phyloP scores from a whole-genome alignment of 2,329 filamentous ascomycete species.

The Trichoderma afroharzianum region DNA sequence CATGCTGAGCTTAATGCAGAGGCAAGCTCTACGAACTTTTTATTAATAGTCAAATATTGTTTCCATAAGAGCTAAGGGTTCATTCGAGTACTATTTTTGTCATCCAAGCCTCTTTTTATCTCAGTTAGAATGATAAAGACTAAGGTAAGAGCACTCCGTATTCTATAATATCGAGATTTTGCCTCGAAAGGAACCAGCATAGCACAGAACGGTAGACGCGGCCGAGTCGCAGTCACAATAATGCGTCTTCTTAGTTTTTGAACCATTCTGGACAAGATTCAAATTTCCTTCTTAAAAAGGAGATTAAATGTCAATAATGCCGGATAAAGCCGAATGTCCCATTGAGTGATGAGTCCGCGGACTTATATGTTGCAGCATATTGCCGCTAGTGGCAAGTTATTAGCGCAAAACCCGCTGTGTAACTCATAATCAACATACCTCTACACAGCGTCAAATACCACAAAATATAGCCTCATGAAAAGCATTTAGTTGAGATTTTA shows the following conservation, averaged over 20 bases:
- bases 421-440: background rate
- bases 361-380: too few relatives aligned
- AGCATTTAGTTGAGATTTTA: background rate
- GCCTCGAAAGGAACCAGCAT: background rate
- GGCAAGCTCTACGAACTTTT: background rate
- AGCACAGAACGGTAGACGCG: background rate
- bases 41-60: background rate
- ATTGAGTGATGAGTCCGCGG: background rate
- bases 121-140: accelerated
- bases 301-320: background rate
- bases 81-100: background rate
- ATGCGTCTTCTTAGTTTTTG: background rate
- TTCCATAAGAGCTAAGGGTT: background rate
- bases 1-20: background rate
- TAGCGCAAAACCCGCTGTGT: background rate
- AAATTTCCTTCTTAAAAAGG: background rate
- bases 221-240: background rate
- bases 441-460: too few relatives aligned
- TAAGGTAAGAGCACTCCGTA: background rate
- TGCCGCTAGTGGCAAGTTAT: background rate
- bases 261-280: accelerated
- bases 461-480: background rate
- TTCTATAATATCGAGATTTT: background rate
- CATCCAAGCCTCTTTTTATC: background rate
- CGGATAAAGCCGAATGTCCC: background rate